Conservation (phyloP, 306 rosid species). For the Hippophae gyantsensis region DNA sequence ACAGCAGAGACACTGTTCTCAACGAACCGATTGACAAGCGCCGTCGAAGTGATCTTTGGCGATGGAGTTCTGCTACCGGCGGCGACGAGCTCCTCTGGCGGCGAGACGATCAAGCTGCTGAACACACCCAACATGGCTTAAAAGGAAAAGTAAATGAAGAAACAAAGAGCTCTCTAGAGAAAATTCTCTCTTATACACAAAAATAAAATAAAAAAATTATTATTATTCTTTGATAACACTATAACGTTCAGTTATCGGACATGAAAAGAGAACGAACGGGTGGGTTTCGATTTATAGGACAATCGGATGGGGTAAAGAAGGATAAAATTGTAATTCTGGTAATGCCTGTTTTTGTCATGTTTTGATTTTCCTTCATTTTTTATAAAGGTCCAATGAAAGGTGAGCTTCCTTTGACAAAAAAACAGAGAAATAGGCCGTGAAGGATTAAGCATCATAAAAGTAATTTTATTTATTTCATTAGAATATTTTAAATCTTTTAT, state of each 20-base stretch:
- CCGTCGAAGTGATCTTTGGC: conserved; percentile 49
- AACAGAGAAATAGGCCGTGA: too few relatives aligned
- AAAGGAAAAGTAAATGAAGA: too few relatives aligned
- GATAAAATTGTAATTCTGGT: too few relatives aligned
- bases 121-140: conserved; percentile 70
- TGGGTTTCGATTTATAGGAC: conserved; percentile 21
- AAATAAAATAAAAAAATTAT: neutral
- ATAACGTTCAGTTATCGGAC: conserved; percentile 6
- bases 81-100: conserved; percentile 83
- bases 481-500: too few relatives aligned
- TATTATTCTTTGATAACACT: too few relatives aligned
- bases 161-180: neutral
- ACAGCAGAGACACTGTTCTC: conserved; percentile 45
- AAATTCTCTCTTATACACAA: neutral
- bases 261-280: neutral
- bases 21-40: conserved; percentile 55
- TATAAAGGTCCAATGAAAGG: neutral
- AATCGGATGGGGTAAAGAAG: conserved; percentile 13
- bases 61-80: conserved; percentile 94
- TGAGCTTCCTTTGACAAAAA: too few relatives aligned
- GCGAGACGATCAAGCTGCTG: conserved; percentile 68
- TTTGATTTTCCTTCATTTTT: neutral
- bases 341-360: conserved; percentile 13
- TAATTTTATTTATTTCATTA: too few relatives aligned
- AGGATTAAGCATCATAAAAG: too few relatives aligned